A percentile compares a stretch with the other conserved stretches of the same genome.
phyloP scores from a whole-genome alignment of 2,329 filamentous ascomycete species.

The Fusarium multiceps region DNA sequence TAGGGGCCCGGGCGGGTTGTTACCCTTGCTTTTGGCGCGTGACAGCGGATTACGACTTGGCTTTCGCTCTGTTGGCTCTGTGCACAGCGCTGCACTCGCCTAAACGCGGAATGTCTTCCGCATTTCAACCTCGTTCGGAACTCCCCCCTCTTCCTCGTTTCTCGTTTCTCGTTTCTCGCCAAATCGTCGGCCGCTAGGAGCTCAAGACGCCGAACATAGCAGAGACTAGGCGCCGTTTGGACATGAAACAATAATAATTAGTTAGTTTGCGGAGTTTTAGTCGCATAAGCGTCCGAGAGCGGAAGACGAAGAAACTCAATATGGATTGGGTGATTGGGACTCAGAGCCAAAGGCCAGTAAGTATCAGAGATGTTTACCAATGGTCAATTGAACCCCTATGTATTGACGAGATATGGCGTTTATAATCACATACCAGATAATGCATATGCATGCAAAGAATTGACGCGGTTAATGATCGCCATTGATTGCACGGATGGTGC shows the following conservation, averaged over 20 bases:
- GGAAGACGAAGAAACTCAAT: neutral
- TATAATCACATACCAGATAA: neutral
- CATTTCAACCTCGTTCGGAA: neutral
- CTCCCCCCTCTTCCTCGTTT: neutral
- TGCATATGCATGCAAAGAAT: neutral
- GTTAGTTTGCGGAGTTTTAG: conserved; percentile 6
- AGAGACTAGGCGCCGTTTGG: conserved; percentile 20
- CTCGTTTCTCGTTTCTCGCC: neutral
- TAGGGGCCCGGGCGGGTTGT: conserved; percentile 19
- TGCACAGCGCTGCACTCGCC: conserved; percentile 38
- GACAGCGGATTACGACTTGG: conserved; percentile 32
- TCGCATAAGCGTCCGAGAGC: conserved; percentile 9
- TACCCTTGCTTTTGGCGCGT: conserved; percentile 42
- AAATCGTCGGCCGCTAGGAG: conserved; percentile 4
- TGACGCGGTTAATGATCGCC: too few relatives aligned
- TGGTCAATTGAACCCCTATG: neutral
- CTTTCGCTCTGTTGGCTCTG: conserved; percentile 17
- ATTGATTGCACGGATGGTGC: neutral
- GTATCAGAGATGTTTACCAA: neutral
- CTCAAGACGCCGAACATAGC: neutral
- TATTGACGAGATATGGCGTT: neutral
- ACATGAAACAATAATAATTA: conserved; percentile 30
- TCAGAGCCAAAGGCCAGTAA: neutral
- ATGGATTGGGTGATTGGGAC: neutral
- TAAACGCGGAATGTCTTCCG: conserved; percentile 45